Evolutionary conservation across 768 basidiomycete genomes (phyloP).

Genomic region (Crassisporium funariophilum): DNA sequence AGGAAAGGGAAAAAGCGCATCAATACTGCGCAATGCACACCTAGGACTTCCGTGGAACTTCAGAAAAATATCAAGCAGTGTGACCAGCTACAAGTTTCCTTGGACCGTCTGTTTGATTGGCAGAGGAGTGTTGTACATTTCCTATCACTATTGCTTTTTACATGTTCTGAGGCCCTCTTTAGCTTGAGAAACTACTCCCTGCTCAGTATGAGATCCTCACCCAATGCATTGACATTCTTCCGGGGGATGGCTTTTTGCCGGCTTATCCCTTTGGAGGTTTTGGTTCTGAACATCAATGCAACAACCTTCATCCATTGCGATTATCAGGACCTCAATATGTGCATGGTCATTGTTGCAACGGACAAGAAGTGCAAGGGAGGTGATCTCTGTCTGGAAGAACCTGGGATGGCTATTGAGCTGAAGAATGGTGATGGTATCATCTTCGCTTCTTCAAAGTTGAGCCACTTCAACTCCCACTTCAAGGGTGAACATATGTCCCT

Average conservation of each 20-base stretch:
- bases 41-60: conserved; percentile 3
- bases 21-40: conserved; percentile 1
- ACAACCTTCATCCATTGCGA: conserved; percentile 19
- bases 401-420: conserved; percentile 21
- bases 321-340: conserved; percentile 20
- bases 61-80: neutral
- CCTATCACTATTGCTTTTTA: too few species aligned
- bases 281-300: conserved; percentile 5
- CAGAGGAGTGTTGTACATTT: too few species aligned
- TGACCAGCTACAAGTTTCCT: neutral
- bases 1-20: neutral
- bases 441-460: conserved; percentile 23
- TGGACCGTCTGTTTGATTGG: conserved; percentile 1
- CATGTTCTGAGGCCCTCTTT: conserved; percentile 3
- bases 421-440: conserved; percentile 21
- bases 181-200: neutral
- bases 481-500: conserved; percentile 20
- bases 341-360: conserved; percentile 23
- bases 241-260: neutral
- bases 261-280: conserved; percentile 4
- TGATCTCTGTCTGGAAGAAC: conserved; percentile 23
- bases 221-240: neutral
- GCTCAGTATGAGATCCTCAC: neutral
- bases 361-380: conserved; percentile 28
- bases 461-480: conserved; percentile 27